Conservation (phyloP, 2,329 filamentous ascomycete species). For the Aspergillus sp. region DNA sequence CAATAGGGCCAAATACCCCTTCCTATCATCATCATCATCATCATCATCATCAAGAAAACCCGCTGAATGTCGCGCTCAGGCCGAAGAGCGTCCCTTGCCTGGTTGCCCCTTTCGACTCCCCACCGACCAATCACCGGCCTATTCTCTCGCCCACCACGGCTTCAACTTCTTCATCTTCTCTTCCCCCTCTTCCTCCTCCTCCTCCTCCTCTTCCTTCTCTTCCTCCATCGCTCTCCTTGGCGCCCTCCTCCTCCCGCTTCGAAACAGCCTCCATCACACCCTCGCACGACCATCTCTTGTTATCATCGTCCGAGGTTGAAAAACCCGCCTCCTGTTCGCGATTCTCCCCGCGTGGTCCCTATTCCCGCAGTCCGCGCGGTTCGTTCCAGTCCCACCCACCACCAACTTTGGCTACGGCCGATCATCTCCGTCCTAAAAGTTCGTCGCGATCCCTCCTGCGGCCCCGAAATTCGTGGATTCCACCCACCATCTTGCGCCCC, state of each 20-base stretch:
- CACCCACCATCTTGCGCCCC: constrained; percentile 26
- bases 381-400: constrained; percentile 14
- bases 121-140: constrained; percentile 20
- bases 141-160: constrained; percentile 7
- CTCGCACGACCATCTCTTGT: constrained; percentile 16
- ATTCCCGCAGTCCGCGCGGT: constrained; percentile 11
- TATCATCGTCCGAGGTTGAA: constrained; percentile 42
- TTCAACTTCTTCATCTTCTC: neutral
- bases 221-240: constrained; percentile 3
- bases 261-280: constrained; percentile 26
- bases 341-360: constrained; percentile 13
- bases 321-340: constrained; percentile 13
- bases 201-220: constrained; percentile 4
- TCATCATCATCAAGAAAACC: neutral
- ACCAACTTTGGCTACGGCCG: constrained; percentile 9
- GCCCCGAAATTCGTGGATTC: constrained; percentile 14
- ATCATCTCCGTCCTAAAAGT: constrained; percentile 9
- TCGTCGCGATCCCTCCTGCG: constrained; percentile 11
- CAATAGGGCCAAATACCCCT: neutral
- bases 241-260: constrained; percentile 13
- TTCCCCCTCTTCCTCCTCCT: constrained; percentile 5
- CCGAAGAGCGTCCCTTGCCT: constrained; percentile 16
- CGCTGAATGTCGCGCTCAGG: constrained; percentile 21
- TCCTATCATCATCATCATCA: neutral
- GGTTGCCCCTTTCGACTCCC: constrained; percentile 21